Evolutionary conservation across 2,329 filamentous ascomycete genomes (phyloP).

Genomic region (Trichoderma semiorbis): DNA sequence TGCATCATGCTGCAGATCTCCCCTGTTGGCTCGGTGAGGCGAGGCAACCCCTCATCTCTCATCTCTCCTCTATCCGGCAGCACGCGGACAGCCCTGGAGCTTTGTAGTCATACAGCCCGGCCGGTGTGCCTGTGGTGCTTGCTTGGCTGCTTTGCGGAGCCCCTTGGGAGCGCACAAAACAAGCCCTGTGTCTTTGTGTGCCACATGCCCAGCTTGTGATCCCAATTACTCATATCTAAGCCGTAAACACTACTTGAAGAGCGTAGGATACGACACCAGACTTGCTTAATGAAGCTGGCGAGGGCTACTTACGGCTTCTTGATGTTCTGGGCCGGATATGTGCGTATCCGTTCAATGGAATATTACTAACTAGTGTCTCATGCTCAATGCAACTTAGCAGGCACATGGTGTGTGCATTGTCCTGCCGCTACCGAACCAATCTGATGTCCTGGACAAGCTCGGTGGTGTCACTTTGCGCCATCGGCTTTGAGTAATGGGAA

Average conservation of each 20-base stretch:
- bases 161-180: background rate
- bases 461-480: background rate
- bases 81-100: background rate
- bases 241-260: background rate
- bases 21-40: constrained; percentile 12
- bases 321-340: background rate
- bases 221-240: background rate
- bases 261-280: background rate
- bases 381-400: background rate
- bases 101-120: background rate
- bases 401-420: background rate
- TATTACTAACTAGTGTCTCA: background rate
- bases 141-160: background rate
- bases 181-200: background rate
- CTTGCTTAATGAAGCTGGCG: background rate
- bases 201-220: background rate
- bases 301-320: background rate
- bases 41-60: constrained; percentile 7
- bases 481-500: background rate
- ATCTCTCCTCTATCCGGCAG: background rate
- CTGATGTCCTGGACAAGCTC: background rate
- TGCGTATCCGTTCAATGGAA: constrained; percentile 14
- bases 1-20: constrained; percentile 19
- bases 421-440: background rate
- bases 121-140: background rate